A percentile compares a stretch with the other conserved stretches of the same genome.
Evolutionary conservation across 177 flowering plant species (phyloP).

Genomic region (Vitis hybrid): DNA sequence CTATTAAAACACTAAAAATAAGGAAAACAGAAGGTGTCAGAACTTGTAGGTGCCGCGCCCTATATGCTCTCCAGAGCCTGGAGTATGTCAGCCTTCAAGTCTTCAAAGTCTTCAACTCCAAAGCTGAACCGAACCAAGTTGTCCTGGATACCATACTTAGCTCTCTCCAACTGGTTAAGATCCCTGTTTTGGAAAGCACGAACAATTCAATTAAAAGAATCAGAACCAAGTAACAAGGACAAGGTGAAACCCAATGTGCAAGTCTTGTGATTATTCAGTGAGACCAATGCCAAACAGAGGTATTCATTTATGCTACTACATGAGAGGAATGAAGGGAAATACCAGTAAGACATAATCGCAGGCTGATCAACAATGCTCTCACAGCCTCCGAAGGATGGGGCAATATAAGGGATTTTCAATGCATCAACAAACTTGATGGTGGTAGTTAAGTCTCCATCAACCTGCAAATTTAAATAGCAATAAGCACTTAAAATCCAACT

Average conservation of each 20-base stretch:
- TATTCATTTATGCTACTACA: background rate
- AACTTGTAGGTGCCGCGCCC: background rate
- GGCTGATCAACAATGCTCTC: conserved; percentile 98
- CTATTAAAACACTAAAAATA: conserved; percentile 11
- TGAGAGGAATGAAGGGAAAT: conserved; percentile 7
- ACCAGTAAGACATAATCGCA: conserved; percentile 97
- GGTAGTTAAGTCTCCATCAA: conserved; percentile 73
- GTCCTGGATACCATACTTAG: conserved; percentile 75
- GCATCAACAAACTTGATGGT: conserved; percentile 80
- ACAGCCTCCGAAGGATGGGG: conserved; percentile 99
- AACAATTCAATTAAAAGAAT: background rate
- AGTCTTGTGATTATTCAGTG: too few species aligned
- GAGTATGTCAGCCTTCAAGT: conserved; percentile 82
- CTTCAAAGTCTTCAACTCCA: conserved; percentile 92
- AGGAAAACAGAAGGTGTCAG: background rate
- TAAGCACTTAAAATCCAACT: background rate
- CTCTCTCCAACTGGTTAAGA: conserved; percentile 65
- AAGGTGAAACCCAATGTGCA: background rate
- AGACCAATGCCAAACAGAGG: too few species aligned
- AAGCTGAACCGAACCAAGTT: conserved; percentile 93
- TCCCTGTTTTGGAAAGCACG: conserved; percentile 55
- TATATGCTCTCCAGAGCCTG: conserved; percentile 79
- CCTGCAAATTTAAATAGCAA: conserved; percentile 34
- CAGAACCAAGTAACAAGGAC: background rate
- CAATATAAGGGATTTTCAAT: conserved; percentile 83